Percentiles rank a stretch among this genome's conserved stretches.
Evolutionary conservation across 495 filamentous ascomycete genomes (phyloP).

Genomic region (Penicillium flavigenum): DNA sequence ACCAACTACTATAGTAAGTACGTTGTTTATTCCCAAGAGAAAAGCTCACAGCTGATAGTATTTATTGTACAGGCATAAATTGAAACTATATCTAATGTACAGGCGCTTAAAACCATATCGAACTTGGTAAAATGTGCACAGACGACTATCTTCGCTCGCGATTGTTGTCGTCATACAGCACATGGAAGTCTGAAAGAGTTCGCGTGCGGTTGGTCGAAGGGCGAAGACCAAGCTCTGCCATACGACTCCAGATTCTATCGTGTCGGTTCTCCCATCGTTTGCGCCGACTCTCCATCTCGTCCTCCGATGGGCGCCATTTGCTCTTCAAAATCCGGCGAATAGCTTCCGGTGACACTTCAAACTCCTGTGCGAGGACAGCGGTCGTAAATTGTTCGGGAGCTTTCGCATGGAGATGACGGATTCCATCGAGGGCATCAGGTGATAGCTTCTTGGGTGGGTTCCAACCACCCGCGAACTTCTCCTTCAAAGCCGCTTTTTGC

Average conservation of each 20-base stretch:
- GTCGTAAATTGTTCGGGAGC: constrained; percentile 77
- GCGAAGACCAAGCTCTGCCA: constrained; percentile 71
- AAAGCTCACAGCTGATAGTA: background rate
- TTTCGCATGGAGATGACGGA: constrained; percentile 71
- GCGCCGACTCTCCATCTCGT: constrained; percentile 60
- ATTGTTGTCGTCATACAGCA: constrained; percentile 29
- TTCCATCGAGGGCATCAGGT: constrained; percentile 84
- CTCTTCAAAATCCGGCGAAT: constrained; percentile 82
- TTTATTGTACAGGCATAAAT: constrained; percentile 2
- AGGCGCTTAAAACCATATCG: background rate
- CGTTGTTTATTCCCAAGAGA: background rate
- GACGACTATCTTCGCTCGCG: background rate
- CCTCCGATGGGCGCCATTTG: constrained; percentile 71
- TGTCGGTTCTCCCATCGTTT: constrained; percentile 78
- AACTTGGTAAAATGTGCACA: background rate
- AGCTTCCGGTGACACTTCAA: constrained; percentile 80
- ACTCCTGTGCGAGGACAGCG: constrained; percentile 68
- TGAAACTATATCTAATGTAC: constrained; percentile 1
- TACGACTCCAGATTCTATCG: constrained; percentile 69
- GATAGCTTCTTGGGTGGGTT: constrained; percentile 80
- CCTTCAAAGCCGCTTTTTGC: constrained; percentile 64
- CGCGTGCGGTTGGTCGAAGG: constrained; percentile 31
- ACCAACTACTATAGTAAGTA: background rate
- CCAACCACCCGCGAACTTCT: constrained; percentile 79
- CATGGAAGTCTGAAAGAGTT: constrained; percentile 26